These are phyloP conservation scores for Sporothrix brunneoviolacea DNA, from an alignment of 2,329 filamentous ascomycete genomes.

Conservation along the genomic window DNA sequence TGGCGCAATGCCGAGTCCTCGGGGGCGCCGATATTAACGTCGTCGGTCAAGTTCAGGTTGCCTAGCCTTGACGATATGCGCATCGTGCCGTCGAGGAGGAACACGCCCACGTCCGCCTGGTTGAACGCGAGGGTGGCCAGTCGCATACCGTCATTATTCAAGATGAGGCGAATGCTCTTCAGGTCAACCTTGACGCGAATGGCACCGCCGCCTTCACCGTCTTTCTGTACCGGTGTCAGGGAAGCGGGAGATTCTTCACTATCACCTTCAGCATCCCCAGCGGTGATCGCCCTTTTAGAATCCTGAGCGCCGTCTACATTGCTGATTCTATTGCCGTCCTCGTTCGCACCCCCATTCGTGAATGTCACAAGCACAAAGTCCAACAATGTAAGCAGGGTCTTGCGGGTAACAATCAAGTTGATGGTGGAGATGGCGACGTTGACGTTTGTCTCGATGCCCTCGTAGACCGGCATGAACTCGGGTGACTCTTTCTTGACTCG, in stretches of 20 bases:
- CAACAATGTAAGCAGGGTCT: slow-evolving; percentile 81
- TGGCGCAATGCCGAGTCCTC: slow-evolving; percentile 75
- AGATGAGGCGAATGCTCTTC: slow-evolving; percentile 85
- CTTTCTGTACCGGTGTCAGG: background rate
- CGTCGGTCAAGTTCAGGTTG: slow-evolving; percentile 81
- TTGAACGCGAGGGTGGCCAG: slow-evolving; percentile 89
- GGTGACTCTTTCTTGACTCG: slow-evolving; percentile 87
- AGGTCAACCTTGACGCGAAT: slow-evolving; percentile 91
- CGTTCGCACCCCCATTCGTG: slow-evolving; percentile 50
- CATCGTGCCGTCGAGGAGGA: slow-evolving; percentile 80
- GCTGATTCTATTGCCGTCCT: slow-evolving; percentile 22
- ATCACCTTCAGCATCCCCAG: slow-evolving; percentile 15
- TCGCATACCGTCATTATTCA: slow-evolving; percentile 96
- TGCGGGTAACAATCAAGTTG: slow-evolving; percentile 88
- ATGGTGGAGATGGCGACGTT: slow-evolving; percentile 90
- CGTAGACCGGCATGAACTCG: slow-evolving; percentile 85
- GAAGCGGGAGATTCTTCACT: slow-evolving; percentile 16
- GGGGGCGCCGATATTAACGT: slow-evolving; percentile 84
- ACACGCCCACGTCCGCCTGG: slow-evolving; percentile 85
- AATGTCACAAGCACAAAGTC: slow-evolving; percentile 96
- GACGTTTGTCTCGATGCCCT: slow-evolving; percentile 89
- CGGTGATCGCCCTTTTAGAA: background rate
- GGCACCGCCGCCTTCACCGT: slow-evolving; percentile 52
- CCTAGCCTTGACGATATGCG: slow-evolving; percentile 80
- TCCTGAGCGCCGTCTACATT: slow-evolving; percentile 24